Conservation (phyloP, 2,329 filamentous ascomycete species). For the Talaromyces pinophilus region DNA sequence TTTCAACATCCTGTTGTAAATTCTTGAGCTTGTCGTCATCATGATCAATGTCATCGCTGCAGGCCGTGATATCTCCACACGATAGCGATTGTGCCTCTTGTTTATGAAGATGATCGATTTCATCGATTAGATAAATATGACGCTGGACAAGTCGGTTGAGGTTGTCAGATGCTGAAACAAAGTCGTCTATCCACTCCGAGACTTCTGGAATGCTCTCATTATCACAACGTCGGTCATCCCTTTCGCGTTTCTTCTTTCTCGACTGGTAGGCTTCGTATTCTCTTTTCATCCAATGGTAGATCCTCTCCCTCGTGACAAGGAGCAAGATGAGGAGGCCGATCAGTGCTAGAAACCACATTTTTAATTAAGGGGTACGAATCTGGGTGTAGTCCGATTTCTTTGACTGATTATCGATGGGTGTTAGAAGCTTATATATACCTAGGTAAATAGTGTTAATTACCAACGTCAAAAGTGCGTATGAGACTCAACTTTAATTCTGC, state of each 20-base stretch:
- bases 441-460: background rate
- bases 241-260: background rate
- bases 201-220: background rate
- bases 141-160: constrained; percentile 7
- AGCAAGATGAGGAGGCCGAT: constrained; percentile 11
- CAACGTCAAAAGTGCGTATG: background rate
- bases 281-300: background rate
- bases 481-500: constrained; percentile 3
- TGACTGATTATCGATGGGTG: background rate
- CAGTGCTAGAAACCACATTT: background rate
- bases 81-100: constrained; percentile 2
- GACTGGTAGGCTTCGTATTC: constrained; percentile 8
- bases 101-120: constrained; percentile 4
- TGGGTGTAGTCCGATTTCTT: background rate
- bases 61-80: background rate
- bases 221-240: background rate
- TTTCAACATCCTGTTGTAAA: background rate
- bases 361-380: background rate
- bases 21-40: background rate
- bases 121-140: constrained; percentile 9
- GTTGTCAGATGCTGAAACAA: background rate
- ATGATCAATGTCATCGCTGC: background rate
- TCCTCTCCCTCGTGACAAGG: constrained; percentile 1
- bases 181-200: constrained; percentile 6
- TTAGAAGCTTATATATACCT: background rate